A percentile compares a stretch with the other conserved stretches of the same genome.
Conservation (phyloP, 805 yeast genomes). For the Cyberlindnera euphorbiiphila region DNA sequence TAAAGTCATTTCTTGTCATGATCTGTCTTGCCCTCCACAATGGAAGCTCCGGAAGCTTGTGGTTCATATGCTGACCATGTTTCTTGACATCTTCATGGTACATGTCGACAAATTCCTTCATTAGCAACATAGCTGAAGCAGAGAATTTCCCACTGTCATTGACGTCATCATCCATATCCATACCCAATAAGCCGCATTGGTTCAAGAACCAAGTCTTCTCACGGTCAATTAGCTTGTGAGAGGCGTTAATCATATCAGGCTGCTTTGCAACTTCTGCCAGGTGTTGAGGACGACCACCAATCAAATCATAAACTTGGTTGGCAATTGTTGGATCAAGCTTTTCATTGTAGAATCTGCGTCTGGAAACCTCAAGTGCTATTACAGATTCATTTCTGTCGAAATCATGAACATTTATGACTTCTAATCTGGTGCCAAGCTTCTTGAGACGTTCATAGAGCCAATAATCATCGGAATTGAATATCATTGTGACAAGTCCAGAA, state of each 20-base stretch:
- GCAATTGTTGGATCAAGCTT: slow-evolving; percentile 39
- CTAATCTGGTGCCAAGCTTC: slow-evolving; percentile 67
- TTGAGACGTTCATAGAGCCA: slow-evolving; percentile 81
- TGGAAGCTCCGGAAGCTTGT: slow-evolving; percentile 67
- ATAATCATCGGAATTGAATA: slow-evolving; percentile 80
- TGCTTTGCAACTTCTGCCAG: slow-evolving; percentile 65
- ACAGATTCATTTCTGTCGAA: slow-evolving; percentile 52
- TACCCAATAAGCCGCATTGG: slow-evolving; percentile 75
- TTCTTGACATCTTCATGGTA: slow-evolving; percentile 31
- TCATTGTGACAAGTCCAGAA: slow-evolving; percentile 44
- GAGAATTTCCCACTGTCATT: slow-evolving; percentile 80
- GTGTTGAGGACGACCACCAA: slow-evolving; percentile 87
- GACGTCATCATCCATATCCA: slow-evolving; percentile 83
- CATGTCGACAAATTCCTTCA: slow-evolving; percentile 68
- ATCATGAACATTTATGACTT: slow-evolving; percentile 65
- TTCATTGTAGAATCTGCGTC: slow-evolving; percentile 42
- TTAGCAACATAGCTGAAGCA: slow-evolving; percentile 66
- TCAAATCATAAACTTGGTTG: slow-evolving; percentile 55
- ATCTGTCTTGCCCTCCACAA: slow-evolving; percentile 81
- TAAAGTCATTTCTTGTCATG: slow-evolving; percentile 82
- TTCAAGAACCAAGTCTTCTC: slow-evolving; percentile 85
- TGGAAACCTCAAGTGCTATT: slow-evolving; percentile 47
- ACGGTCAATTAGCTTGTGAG: slow-evolving; percentile 67
- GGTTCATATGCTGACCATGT: slow-evolving; percentile 31
- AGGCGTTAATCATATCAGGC: slow-evolving; percentile 51